Evolutionary conservation across 805 yeast species (phyloP).

Genomic region (Maudiozyma saulgeensis): DNA sequence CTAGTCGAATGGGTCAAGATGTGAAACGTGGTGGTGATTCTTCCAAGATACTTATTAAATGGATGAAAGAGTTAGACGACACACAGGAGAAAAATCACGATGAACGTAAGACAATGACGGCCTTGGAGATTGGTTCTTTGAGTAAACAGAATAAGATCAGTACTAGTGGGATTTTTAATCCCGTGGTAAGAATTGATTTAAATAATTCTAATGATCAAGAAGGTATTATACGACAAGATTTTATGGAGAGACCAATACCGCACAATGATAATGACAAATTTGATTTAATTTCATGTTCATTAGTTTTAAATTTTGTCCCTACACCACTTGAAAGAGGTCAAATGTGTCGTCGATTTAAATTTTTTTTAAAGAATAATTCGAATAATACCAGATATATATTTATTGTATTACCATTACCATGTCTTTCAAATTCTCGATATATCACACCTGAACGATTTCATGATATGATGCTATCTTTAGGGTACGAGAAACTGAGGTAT

Average conservation of each 20-base stretch:
- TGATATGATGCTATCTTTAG: slow-evolving; percentile 47
- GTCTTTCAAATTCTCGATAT: slow-evolving; percentile 75
- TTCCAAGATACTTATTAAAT: slow-evolving; percentile 65
- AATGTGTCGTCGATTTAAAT: slow-evolving; percentile 55
- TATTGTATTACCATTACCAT: slow-evolving; percentile 81
- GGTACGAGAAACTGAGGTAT: slow-evolving; percentile 39
- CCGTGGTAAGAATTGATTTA: slow-evolving; percentile 61
- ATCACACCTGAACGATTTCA: slow-evolving; percentile 38
- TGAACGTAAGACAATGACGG: slow-evolving; percentile 19
- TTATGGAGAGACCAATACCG: slow-evolving; percentile 69
- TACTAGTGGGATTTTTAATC: slow-evolving; percentile 41
- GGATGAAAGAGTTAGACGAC: slow-evolving; percentile 40
- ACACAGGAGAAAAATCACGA: slow-evolving; percentile 1
- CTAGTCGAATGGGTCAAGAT: slow-evolving; percentile 80
- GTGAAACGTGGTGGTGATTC: slow-evolving; percentile 82
- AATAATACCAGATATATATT: slow-evolving; percentile 40
- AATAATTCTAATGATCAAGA: slow-evolving; percentile 60
- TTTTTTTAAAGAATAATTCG: slow-evolving; percentile 44
- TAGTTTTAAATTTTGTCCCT: slow-evolving; percentile 85
- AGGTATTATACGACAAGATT: slow-evolving; percentile 66
- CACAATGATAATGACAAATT: slow-evolving; percentile 36
- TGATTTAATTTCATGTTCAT: slow-evolving; percentile 66
- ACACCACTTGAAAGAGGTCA: slow-evolving; percentile 59
- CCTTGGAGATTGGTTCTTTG: slow-evolving; percentile 80
- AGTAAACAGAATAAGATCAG: slow-evolving; percentile 61